phyloP scores from a whole-genome alignment of 148 eudicot species.

The Silene latifolia region DNA sequence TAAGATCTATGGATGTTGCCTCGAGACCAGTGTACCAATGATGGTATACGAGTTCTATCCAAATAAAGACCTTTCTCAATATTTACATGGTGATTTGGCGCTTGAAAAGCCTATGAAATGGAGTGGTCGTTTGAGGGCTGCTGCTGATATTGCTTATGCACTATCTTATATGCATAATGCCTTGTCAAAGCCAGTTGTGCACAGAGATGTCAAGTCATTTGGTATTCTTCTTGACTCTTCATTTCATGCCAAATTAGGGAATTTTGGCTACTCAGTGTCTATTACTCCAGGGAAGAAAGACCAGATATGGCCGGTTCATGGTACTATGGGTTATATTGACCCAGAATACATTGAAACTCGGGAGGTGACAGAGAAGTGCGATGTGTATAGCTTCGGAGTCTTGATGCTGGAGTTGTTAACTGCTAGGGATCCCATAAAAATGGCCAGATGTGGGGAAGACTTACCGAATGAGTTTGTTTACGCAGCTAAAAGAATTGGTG shows the following conservation, averaged over 20 bases:
- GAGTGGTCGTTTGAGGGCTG: conserved; percentile 21
- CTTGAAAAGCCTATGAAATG: conserved; percentile 13
- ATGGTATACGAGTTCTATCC: too few relatives aligned
- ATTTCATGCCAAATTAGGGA: conserved; percentile 16
- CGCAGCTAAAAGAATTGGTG: too few relatives aligned
- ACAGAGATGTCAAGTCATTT: conserved; percentile 28
- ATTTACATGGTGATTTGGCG: conserved; percentile 11
- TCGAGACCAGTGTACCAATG: conserved; percentile 20
- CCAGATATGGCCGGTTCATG: neutral
- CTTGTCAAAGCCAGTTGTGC: conserved; percentile 9
- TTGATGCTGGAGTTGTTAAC: neutral
- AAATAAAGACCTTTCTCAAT: conserved; percentile 7
- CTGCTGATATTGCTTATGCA: conserved; percentile 28
- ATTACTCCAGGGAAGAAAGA: neutral
- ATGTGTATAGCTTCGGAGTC: neutral
- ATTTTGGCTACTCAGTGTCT: conserved; percentile 23
- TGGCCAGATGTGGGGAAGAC: neutral
- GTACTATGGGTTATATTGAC: neutral
- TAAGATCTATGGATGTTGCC: conserved; percentile 29
- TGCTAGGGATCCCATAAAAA: neutral
- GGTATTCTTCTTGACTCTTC: conserved; percentile 25
- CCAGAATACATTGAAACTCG: neutral
- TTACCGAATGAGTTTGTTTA: neutral
- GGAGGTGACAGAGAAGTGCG: neutral
- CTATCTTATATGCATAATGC: conserved; percentile 1